phyloP scores from a whole-genome alignment of 495 filamentous ascomycete species.

The Penicillium desertorum region DNA sequence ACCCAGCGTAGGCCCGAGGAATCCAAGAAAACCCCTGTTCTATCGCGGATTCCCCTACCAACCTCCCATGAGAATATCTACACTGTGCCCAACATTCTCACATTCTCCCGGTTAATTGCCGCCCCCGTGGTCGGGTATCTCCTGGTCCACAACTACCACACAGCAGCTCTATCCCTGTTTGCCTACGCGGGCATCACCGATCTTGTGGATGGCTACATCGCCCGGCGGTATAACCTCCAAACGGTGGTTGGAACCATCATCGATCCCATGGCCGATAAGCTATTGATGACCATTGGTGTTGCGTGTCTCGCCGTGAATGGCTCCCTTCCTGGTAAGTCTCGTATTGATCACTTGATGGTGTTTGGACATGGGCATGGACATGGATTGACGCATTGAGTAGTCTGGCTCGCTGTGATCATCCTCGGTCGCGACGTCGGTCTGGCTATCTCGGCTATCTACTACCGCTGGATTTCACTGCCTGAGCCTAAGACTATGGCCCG shows the following conservation, averaged over 20 bases:
- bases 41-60: slow-evolving; percentile 52
- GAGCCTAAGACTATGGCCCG: slow-evolving; percentile 85
- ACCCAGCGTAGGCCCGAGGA: slow-evolving; percentile 8
- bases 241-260: slow-evolving; percentile 97
- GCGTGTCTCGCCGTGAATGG: slow-evolving; percentile 80
- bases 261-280: slow-evolving; percentile 96
- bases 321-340: slow-evolving; percentile 65
- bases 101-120: slow-evolving; percentile 78
- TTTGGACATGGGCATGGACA: background rate
- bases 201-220: slow-evolving; percentile 88
- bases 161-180: slow-evolving; percentile 77
- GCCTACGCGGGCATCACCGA: slow-evolving; percentile 91
- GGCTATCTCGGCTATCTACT: slow-evolving; percentile 88
- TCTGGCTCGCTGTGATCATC: slow-evolving; percentile 85
- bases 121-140: slow-evolving; percentile 88
- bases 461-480: slow-evolving; percentile 89
- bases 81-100: slow-evolving; percentile 89
- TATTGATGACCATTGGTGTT: slow-evolving; percentile 88
- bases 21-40: slow-evolving; percentile 34
- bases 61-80: slow-evolving; percentile 85
- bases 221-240: slow-evolving; percentile 78
- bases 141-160: slow-evolving; percentile 77
- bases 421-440: slow-evolving; percentile 87
- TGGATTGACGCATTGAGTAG: slow-evolving; percentile 34
- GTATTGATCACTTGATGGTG: background rate